Conservation (phyloP, 2,329 filamentous ascomycete genomes). For the Sporothrix dimorphospora region DNA sequence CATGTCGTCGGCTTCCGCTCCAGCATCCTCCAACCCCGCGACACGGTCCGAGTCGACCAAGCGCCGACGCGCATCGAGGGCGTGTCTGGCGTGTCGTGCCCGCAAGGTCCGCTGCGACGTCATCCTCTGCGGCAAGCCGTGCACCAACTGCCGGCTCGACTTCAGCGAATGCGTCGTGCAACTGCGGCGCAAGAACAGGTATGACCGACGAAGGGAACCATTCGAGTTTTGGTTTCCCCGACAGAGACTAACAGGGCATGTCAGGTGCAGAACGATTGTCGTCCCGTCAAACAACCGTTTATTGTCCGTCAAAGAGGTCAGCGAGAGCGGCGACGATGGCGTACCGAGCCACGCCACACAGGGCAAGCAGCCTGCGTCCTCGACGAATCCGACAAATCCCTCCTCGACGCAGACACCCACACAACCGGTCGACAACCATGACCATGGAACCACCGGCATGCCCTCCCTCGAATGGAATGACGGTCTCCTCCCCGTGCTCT, state of each 20-base stretch:
- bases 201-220: not conserved
- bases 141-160: conserved; percentile 30
- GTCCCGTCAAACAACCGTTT: not conserved
- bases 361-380: not conserved
- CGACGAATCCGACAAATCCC: not conserved
- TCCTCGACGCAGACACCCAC: not conserved
- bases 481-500: not conserved
- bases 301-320: not conserved
- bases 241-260: not conserved
- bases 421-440: not conserved
- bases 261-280: conserved; percentile 9
- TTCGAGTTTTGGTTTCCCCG: not conserved
- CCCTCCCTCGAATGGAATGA: conserved; percentile 14
- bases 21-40: not conserved
- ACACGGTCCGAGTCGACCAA: not conserved
- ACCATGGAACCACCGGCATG: not conserved
- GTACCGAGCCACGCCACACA: not conserved
- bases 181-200: conserved; percentile 24
- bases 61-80: conserved; percentile 23
- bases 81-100: conserved; percentile 26
- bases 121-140: conserved; percentile 27
- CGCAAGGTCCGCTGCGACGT: conserved; percentile 32
- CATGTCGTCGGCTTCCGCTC: not conserved
- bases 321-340: conserved; percentile 7
- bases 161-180: conserved; percentile 29